Conservation (phyloP, 1,284 basidiomycete species). For the Heterobasidion annosum region DNA sequence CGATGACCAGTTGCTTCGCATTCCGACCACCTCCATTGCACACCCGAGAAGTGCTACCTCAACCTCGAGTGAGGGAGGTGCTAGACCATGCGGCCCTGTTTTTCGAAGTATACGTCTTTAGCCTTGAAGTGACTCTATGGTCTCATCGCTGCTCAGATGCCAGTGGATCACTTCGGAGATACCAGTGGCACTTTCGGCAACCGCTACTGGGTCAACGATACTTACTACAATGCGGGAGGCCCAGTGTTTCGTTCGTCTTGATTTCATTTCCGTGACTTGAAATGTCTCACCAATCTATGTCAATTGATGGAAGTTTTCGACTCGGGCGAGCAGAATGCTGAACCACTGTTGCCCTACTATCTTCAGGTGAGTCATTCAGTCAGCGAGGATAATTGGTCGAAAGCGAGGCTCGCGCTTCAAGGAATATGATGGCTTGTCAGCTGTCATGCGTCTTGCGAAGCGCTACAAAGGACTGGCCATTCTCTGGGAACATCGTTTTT, state of each 20-base stretch:
- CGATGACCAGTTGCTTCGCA: too few relatives aligned
- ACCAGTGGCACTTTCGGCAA: constrained; percentile 29
- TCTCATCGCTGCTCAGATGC: constrained; percentile 20
- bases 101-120: constrained; percentile 16
- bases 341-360: constrained; percentile 38
- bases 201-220: constrained; percentile 46
- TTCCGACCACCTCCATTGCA: too few relatives aligned
- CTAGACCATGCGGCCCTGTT: constrained; percentile 15
- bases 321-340: constrained; percentile 41
- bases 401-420: constrained; percentile 9
- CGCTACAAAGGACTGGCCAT: constrained; percentile 38
- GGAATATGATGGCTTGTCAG: constrained; percentile 41
- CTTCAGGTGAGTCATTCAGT: constrained; percentile 20
- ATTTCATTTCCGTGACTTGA: not conserved
- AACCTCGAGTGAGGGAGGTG: not conserved
- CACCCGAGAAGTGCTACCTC: too few relatives aligned
- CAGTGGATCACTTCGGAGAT: constrained; percentile 32
- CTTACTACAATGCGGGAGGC: constrained; percentile 42
- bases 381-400: not conserved
- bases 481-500: constrained; percentile 50
- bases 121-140: not conserved
- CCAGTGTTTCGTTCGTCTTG: constrained; percentile 31
- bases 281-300: not conserved
- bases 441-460: constrained; percentile 37
- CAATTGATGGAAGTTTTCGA: constrained; percentile 30